Evolutionary conservation across 495 filamentous ascomycete genomes (phyloP).

Genomic region (Chaetomium tenue): DNA sequence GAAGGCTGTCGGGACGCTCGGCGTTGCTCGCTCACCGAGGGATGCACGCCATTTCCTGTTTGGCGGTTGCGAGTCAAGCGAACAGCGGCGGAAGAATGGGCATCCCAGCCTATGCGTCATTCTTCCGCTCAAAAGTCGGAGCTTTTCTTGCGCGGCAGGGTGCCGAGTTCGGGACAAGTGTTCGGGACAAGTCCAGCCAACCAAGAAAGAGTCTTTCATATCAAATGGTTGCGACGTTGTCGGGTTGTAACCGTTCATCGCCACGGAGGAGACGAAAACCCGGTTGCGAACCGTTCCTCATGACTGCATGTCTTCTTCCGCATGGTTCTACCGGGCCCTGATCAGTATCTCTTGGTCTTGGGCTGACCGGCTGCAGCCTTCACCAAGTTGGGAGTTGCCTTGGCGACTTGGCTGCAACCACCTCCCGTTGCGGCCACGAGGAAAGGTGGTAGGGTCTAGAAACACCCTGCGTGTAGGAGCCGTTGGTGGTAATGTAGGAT

Average conservation of each 20-base stretch:
- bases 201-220: background rate
- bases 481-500: conserved; percentile 1
- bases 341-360: background rate
- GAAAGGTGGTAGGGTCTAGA: conserved; percentile 3
- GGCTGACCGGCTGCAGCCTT: conserved; percentile 3
- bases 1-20: background rate
- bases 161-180: background rate
- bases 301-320: background rate
- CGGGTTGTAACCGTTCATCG: background rate
- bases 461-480: background rate
- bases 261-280: background rate
- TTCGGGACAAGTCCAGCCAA: background rate
- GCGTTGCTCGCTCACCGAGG: background rate
- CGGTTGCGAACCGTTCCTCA: background rate
- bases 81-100: too few species aligned
- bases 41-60: background rate
- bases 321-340: background rate
- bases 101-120: background rate
- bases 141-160: background rate
- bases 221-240: background rate
- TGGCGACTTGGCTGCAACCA: background rate
- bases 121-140: background rate
- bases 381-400: background rate
- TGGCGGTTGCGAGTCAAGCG: background rate
- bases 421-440: conserved; percentile 1